These are phyloP conservation scores for Chenopodium formosanum DNA, from an alignment of 148 eudicot genomes.

Conservation along the genomic window DNA sequence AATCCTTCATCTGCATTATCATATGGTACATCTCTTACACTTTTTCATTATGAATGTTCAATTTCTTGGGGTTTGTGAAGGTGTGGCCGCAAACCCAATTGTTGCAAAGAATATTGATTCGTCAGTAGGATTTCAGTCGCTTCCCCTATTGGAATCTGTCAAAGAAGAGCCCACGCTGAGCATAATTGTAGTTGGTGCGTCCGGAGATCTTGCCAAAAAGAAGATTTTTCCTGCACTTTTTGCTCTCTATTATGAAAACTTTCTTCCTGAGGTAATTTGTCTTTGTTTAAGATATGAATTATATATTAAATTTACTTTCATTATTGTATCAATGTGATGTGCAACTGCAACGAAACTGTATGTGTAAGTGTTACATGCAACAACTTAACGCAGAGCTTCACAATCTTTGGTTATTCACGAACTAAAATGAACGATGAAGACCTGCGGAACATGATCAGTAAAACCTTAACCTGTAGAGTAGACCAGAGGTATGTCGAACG, in stretches of 20 bases:
- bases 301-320: too few species aligned
- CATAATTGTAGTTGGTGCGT: slow-evolving; percentile 84
- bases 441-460: slow-evolving; percentile 65
- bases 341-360: not conserved
- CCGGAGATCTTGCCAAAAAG: slow-evolving; percentile 92
- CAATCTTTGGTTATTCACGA: slow-evolving; percentile 74
- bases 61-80: slow-evolving; percentile 28
- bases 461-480: slow-evolving; percentile 79
- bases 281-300: not conserved
- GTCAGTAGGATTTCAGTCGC: slow-evolving; percentile 22
- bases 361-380: not conserved
- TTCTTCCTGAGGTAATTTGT: slow-evolving; percentile 60
- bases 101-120: slow-evolving; percentile 33
- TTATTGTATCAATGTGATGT: not conserved
- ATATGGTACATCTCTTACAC: not conserved
- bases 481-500: slow-evolving; percentile 56
- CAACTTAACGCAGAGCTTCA: slow-evolving; percentile 47
- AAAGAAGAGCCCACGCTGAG: slow-evolving; percentile 55
- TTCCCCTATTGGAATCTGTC: slow-evolving; percentile 22
- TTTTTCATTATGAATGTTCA: slow-evolving; percentile 5
- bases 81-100: slow-evolving; percentile 40
- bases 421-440: slow-evolving; percentile 70
- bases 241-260: slow-evolving; percentile 70
- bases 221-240: slow-evolving; percentile 94
- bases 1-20: not conserved